phyloP scores from a whole-genome alignment of 2,329 filamentous ascomycete genomes.

The Bimuria novae-zelandiae region DNA sequence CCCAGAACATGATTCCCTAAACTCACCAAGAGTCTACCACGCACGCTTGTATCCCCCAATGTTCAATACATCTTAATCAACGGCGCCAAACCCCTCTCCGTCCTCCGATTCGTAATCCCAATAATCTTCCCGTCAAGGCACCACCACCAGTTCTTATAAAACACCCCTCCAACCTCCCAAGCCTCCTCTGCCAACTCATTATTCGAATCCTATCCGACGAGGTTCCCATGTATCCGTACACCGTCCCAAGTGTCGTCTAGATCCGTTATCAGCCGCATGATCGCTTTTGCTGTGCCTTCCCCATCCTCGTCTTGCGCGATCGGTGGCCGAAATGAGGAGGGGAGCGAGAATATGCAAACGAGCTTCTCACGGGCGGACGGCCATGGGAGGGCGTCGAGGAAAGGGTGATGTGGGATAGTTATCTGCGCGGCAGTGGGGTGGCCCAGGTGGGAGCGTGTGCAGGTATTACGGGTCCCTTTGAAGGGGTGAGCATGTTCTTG shows the following conservation, averaged over 20 bases:
- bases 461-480: conserved; percentile 17
- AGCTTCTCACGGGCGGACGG: conserved; percentile 55
- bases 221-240: conserved; percentile 36
- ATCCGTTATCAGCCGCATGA: conserved; percentile 61
- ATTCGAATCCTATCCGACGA: conserved; percentile 51
- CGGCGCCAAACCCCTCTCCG: conserved; percentile 48
- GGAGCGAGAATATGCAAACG: conserved; percentile 58
- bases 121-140: conserved; percentile 60
- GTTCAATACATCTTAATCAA: conserved; percentile 12
- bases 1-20: no score
- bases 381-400: conserved; percentile 64
- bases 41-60: no score
- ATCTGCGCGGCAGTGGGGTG: conserved; percentile 58
- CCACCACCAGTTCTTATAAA: conserved; percentile 67
- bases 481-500: neutral
- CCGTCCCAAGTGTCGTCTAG: conserved; percentile 60
- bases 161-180: conserved; percentile 64
- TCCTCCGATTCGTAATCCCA: conserved; percentile 58
- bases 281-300: conserved; percentile 47
- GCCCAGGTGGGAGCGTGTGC: conserved; percentile 34
- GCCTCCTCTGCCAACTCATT: conserved; percentile 55
- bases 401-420: conserved; percentile 60
- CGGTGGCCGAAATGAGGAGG: conserved; percentile 54
- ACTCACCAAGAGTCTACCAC: no score
- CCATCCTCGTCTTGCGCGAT: conserved; percentile 44